These are phyloP conservation scores for Sequoiadendron giganteum DNA, from an alignment of 75 land plant genomes.

Conservation along the genomic window DNA sequence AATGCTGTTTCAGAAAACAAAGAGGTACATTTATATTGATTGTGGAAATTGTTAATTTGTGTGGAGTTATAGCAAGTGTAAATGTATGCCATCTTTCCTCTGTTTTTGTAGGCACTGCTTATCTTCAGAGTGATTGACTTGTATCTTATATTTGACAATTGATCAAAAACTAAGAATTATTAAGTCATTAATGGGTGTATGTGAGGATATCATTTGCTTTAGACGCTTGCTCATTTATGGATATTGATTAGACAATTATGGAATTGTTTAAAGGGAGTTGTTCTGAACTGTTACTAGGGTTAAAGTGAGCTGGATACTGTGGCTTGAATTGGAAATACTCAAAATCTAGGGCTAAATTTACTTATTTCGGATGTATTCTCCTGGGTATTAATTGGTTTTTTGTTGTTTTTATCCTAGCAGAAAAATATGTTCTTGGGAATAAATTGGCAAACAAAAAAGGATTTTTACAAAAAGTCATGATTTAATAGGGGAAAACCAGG, in stretches of 20 bases:
- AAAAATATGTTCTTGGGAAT: too few relatives aligned
- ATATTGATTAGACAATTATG: background rate
- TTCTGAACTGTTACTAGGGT: too few relatives aligned
- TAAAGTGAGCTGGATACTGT: too few relatives aligned
- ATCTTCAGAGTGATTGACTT: background rate
- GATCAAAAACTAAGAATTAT: background rate
- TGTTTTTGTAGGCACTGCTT: background rate
- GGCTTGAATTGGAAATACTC: too few relatives aligned
- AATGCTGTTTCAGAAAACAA: conserved; percentile 29
- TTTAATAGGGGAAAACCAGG: too few relatives aligned
- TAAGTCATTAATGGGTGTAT: background rate
- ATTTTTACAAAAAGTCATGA: too few relatives aligned
- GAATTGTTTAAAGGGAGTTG: background rate
- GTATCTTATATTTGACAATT: background rate
- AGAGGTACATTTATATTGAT: conserved; percentile 33
- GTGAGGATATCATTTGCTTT: background rate
- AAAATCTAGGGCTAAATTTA: too few relatives aligned
- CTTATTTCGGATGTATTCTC: too few relatives aligned
- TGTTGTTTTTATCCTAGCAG: too few relatives aligned
- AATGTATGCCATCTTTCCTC: background rate
- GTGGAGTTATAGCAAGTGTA: background rate
- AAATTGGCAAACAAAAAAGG: too few relatives aligned
- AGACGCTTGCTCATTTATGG: background rate
- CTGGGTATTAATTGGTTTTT: too few relatives aligned
- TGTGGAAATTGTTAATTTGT: background rate